Base-by-base conservation (phyloP, 495 filamentous ascomycete genomes). In the Apiosordaria backusii region DNA sequence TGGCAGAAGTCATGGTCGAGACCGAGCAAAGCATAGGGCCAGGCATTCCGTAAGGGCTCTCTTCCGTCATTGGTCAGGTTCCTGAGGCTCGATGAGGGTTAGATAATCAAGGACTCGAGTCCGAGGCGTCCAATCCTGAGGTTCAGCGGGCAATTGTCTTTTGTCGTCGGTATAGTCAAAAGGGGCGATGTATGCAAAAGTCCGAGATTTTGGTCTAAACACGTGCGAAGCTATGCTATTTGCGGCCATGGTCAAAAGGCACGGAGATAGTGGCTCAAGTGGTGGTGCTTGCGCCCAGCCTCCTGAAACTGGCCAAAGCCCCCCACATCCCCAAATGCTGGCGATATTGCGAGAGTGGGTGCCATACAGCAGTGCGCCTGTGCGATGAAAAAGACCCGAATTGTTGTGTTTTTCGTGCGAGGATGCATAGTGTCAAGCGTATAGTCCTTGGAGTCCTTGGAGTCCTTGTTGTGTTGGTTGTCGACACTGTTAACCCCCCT, bases 151-250 rank as follows among this genome's bases (percentile, higher is more conserved):
- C n/a, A 23, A 2, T 55, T 7, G 18, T 23, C 13, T 45, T 55
- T 13, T 19, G 9, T 22, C 4, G n/a, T 55, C 52, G 22, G 52
- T 55, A 55, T 15, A 23, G n/a, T 55, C 52, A 6, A 19, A 23
- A 55, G 22, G 52, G 35, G 35, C 35, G 3, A 45, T 45, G 35
- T 9, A 22, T 55, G 0, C 19, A 55, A 7, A 55, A 55, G 52
- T 55, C n/a, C 52, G 52, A 55, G 52, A n/a, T 55, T 4, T 3
- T 53, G 52, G 19, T 18, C 52, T n/a, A n/a, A 7, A 55, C 52
- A 55, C 52, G 52, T 55, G 52, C 52, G 19, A 18, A 19, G 52
- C 52, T 55, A 55, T 55, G 52, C 52, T 55, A 55, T 55, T 55
- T 55, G 52, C 52, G 21, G 52, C 52, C 35, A 45, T 45, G 35